phyloP scores from a whole-genome alignment of 306 rosid genomes.

The Gleditsia sinensis region DNA sequence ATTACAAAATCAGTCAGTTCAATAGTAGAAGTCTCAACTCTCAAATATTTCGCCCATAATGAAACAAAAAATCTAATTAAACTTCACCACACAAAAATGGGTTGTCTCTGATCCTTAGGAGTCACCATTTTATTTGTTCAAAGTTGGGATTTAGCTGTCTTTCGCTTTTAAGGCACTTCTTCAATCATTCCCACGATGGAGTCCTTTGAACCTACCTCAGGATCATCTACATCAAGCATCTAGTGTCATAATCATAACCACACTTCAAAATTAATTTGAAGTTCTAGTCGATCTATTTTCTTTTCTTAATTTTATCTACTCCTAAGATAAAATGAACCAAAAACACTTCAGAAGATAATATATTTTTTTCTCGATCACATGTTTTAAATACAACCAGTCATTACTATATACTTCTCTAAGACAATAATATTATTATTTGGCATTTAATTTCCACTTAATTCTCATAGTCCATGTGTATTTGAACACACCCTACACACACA shows the following conservation, averaged over 20 bases:
- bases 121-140: conserved; percentile 39
- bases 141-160: conserved; percentile 51
- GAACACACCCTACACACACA: no score
- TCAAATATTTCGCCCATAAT: conserved; percentile 34
- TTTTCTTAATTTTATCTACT: no score
- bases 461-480: no score
- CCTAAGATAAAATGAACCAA: no score
- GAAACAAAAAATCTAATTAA: conserved; percentile 35
- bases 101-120: background rate
- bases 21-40: conserved; percentile 21
- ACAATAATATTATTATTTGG: no score
- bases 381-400: no score
- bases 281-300: no score
- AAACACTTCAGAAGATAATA: no score
- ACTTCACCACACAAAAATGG: conserved; percentile 37
- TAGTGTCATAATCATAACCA: conserved; percentile 25
- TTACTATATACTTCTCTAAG: no score
- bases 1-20: conserved; percentile 28
- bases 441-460: no score
- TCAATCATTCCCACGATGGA: conserved; percentile 44
- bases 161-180: conserved; percentile 35
- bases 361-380: no score
- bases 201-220: background rate
- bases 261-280: no score
- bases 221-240: conserved; percentile 27